Evolutionary conservation across 768 basidiomycete genomes (phyloP).

Genomic region (Collybiopsis luxurians): DNA sequence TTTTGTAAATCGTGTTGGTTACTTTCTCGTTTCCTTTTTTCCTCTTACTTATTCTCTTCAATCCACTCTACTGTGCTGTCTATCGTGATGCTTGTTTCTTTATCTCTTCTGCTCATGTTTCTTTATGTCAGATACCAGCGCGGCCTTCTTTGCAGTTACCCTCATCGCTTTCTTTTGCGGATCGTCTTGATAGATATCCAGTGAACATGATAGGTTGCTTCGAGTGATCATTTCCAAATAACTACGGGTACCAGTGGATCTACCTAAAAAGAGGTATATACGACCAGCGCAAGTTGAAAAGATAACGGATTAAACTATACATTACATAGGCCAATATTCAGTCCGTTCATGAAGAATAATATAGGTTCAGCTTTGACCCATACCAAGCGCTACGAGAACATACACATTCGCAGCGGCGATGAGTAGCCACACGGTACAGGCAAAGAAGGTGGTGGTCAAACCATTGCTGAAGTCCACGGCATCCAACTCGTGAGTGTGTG

Average conservation of each 20-base stretch:
- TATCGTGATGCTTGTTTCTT: not conserved
- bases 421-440: conserved; percentile 59
- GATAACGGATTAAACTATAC: too few species aligned
- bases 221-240: too few species aligned
- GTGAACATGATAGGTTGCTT: too few species aligned
- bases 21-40: not conserved
- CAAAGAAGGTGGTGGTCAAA: conserved; percentile 45
- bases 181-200: too few species aligned
- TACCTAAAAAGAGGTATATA: too few species aligned
- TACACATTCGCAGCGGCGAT: conserved; percentile 74
- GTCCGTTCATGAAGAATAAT: too few species aligned
- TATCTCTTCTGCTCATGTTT: too few species aligned
- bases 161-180: not conserved
- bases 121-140: not conserved
- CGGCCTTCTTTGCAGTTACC: not conserved
- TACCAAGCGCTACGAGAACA: conserved; percentile 60
- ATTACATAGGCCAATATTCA: too few species aligned
- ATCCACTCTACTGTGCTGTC: not conserved
- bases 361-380: conserved; percentile 29
- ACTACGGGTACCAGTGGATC: too few species aligned
- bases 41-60: not conserved
- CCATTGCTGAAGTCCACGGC: conserved; percentile 66
- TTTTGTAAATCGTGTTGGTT: not conserved
- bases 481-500: conserved; percentile 26
- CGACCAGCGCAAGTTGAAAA: too few species aligned